Base-by-base conservation (phyloP, 345 rosid genomes). In the Citrus unshiu region DNA sequence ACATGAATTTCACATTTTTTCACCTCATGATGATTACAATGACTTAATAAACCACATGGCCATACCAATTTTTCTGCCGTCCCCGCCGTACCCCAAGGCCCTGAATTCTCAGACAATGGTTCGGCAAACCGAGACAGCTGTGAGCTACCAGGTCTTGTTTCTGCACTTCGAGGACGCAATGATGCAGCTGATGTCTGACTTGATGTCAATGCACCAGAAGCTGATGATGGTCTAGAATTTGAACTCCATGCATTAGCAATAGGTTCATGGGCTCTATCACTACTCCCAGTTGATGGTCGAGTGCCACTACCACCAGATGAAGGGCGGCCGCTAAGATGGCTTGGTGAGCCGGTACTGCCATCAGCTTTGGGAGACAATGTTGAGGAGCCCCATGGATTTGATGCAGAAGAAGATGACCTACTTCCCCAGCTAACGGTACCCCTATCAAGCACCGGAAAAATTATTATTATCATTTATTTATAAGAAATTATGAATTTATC, bases 61-160 rank as follows among this genome's bases (percentile, higher is more conserved):
- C 84, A 65, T 91, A 94, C 98, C 97, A 85, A 82, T 75, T 87
- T 91, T 80, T 90, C 97, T 25, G 85, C 82, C 3, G 82, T 83
- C 71, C 87, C 91, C 79, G 80, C 75, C 56, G 85, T 84, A 80
- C 83, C 81, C 95, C 93, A 88, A 43, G 90, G 83, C 63, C 82
- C 91, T 78, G 98, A 84, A 84, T 80, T 90, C 75, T 97, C 98
- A 77, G 95, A 70, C 60, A 83, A 74, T 49, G 89, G 77, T 82
- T 97, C 99, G 56, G 99, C 98, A 85, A 97, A 97, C 64, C 99
- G 95, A n/a, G 99, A 97, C 80, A 97, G 85, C 65, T 92, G 98
- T 66, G 99, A 93, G 87, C 98, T 97, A 82, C 98, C 92, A 79
- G 98, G 98, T 80, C 98, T 94, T 84, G 99, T 93, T 78, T 97